Evolutionary conservation across 129 eudicot genomes (phyloP), one percentile per base, ranked within the genome.

Genomic region (Flaveria linearis): DNA sequence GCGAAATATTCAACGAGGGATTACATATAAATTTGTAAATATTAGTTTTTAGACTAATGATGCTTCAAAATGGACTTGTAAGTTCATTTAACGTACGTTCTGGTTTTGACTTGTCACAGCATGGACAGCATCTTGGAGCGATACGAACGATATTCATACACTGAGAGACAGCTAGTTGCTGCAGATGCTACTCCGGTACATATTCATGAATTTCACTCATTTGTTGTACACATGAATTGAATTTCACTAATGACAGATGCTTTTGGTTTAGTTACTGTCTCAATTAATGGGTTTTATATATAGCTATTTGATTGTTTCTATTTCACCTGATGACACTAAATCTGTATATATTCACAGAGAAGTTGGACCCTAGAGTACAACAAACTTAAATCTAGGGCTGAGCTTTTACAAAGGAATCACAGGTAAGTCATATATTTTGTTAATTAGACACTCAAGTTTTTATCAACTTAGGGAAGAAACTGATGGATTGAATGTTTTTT

Each of bases 121-220:
- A 93, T 93, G 97, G 98, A 88, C 69, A 90, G 77, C 72, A 88
- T 93, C 76, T 82, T 93, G 62, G 98, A 90, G 76, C 84, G 94
- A 62, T 93, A 93, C 66, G 98, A 93, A 71, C 85, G 98, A 68
- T 93, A 93, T 64, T 88, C 96, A 66, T 93, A 88, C 81, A 88
- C 92, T 17, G 98, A 90, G 84, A 85, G 88, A 51, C 97, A 85
- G 73, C 75, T 86, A 13, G 81, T 81, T 79, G 45, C 96, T 22
- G 71, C 82, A 53, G 92, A 93, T 73, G 78, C 92, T 73, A 84
- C 87, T 16, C 81, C 92, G 74, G 84, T 80, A 73, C 52, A 5
- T 4, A 17, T 11, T 14, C 82, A 80, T 82, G 88, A 80, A 78
- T 66, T 77, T 66, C 4, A 57, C 58, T 63, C 39, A 53, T 9